These are phyloP conservation scores for Guillardia theta DNA, from an alignment of 78 protist genomes.

Conservation along the genomic window DNA sequence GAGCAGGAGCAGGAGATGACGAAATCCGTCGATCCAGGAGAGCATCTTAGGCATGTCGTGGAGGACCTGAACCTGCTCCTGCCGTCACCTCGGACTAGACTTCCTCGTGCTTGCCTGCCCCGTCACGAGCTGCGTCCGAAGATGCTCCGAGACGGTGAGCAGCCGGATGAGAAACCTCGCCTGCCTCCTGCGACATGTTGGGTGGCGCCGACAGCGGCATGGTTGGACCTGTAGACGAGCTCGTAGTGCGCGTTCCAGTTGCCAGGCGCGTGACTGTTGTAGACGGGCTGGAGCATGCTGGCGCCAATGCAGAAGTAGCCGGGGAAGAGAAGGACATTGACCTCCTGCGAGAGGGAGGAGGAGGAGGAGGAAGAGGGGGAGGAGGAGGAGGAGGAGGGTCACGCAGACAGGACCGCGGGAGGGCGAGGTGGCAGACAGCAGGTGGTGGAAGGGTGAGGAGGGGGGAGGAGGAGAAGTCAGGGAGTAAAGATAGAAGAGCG, in stretches of 20 bases:
- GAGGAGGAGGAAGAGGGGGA: background rate
- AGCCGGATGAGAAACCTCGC: background rate
- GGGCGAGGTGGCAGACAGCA: no score
- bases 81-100: no score
- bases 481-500: no score
- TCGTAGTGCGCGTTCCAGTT: conserved; percentile 40
- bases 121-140: background rate
- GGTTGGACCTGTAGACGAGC: background rate
- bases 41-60: conserved; percentile 36
- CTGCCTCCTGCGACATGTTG: background rate
- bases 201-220: background rate
- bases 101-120: no score
- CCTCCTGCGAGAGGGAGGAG: conserved; percentile 10
- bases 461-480: no score
- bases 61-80: background rate
- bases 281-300: conserved; percentile 39
- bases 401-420: no score
- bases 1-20: background rate
- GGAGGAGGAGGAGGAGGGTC: no score
- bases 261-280: conserved; percentile 35
- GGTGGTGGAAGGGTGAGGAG: no score
- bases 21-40: conserved; percentile 4
- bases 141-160: background rate
- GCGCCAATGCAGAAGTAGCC: conserved; percentile 28
- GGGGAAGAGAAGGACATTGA: background rate